Conservation (phyloP, 176 grass and related monocot species). For the Triticum aestivum region DNA sequence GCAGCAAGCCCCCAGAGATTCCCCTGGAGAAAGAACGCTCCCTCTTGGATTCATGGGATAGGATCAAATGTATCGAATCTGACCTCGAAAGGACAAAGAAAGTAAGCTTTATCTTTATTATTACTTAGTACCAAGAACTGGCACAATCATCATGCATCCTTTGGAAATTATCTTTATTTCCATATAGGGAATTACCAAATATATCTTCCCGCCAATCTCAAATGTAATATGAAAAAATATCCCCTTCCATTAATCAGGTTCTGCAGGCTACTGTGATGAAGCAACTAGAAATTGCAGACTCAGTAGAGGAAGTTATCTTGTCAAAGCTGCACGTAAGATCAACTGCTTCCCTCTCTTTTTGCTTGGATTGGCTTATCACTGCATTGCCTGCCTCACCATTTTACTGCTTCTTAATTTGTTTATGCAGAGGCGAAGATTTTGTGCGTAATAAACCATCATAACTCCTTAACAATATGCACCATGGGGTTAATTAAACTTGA, state of each 20-base stretch:
- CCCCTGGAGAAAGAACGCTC: constrained; percentile 66
- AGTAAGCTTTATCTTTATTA: constrained; percentile 26
- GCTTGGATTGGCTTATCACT: not conserved
- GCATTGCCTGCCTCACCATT: not conserved
- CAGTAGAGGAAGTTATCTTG: constrained; percentile 66
- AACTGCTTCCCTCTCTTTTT: not conserved
- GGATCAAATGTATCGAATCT: constrained; percentile 77
- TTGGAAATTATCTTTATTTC: not conserved
- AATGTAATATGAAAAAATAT: not conserved
- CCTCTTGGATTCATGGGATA: constrained; percentile 74
- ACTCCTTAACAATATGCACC: not conserved
- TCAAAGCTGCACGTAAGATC: constrained; percentile 56
- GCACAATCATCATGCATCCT: not conserved
- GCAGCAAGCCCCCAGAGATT: constrained; percentile 59
- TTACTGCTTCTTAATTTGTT: not conserved
- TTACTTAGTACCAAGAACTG: not conserved
- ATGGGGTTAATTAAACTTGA: not conserved
- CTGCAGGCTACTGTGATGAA: constrained; percentile 71
- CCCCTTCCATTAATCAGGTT: constrained; percentile 47
- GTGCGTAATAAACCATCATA: constrained; percentile 24
- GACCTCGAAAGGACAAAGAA: constrained; percentile 85
- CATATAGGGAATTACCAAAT: not conserved
- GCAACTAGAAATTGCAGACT: constrained; percentile 78
- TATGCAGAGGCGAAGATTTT: constrained; percentile 67
- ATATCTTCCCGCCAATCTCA: not conserved